These are phyloP conservation scores for Arabidopsis lyrata DNA, from an alignment of 441 rosid species.

Conservation along the genomic window DNA sequence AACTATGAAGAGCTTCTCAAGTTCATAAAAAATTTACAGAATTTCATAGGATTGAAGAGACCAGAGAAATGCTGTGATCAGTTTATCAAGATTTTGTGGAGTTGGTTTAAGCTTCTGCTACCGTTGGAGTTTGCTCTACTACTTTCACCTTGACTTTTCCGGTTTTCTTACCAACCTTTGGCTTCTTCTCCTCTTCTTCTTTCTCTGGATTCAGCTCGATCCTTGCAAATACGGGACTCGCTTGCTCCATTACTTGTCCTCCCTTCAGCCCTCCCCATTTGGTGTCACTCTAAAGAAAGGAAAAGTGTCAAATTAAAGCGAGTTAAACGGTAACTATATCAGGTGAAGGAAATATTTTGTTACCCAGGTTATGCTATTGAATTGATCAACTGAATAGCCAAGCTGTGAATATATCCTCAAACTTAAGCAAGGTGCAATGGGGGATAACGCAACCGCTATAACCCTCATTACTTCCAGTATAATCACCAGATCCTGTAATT, in stretches of 20 bases:
- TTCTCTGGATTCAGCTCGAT: constrained; percentile 66
- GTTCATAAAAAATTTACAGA: constrained; percentile 23
- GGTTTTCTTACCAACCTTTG: constrained; percentile 48
- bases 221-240: constrained; percentile 79
- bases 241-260: constrained; percentile 85
- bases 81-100: background rate
- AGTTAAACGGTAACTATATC: background rate
- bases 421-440: constrained; percentile 76
- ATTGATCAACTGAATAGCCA: constrained; percentile 74
- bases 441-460: constrained; percentile 75
- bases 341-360: background rate
- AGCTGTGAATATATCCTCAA: constrained; percentile 82
- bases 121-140: constrained; percentile 52
- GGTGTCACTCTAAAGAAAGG: constrained; percentile 59
- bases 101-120: constrained; percentile 58
- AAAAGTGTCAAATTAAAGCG: background rate
- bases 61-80: background rate
- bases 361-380: constrained; percentile 65
- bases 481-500: constrained; percentile 80
- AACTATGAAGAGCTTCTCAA: background rate
- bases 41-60: background rate
- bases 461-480: constrained; percentile 91
- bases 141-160: constrained; percentile 54
- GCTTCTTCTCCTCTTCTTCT: constrained; percentile 48
- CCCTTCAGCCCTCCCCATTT: constrained; percentile 93